phyloP scores from a whole-genome alignment of 2,329 filamentous ascomycete genomes.

The Dactylonectria macrodidyma region DNA sequence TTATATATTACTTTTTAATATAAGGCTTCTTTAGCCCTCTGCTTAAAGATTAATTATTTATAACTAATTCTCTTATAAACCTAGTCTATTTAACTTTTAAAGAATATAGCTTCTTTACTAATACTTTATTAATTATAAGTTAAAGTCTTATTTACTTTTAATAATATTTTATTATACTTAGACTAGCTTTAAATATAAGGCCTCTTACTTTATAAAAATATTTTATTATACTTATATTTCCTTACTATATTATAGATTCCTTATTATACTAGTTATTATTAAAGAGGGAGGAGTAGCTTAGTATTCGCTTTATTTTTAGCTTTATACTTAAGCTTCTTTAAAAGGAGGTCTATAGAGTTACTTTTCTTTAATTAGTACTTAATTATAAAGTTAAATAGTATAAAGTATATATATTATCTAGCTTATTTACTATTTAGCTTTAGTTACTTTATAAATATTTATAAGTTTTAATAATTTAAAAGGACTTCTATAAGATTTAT shows the following conservation, averaged over 20 bases:
- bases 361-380: background rate
- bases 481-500: no score
- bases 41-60: no score
- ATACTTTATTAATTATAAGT: no score
- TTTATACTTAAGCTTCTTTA: no score
- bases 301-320: no score
- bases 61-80: no score
- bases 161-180: background rate
- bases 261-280: background rate
- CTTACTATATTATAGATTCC: background rate
- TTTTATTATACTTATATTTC: background rate
- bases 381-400: background rate
- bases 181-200: background rate
- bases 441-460: no score
- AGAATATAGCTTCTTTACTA: no score
- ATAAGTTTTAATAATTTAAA: no score
- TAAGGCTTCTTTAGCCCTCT: no score
- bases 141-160: background rate
- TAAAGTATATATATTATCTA: background rate
- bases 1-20: no score
- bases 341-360: background rate
- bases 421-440: no score
- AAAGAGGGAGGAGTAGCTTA: background rate
- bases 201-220: background rate
- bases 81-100: background rate